Evolutionary conservation across 2,329 filamentous ascomycete species (phyloP).

Genomic region (Neurospora sp.): DNA sequence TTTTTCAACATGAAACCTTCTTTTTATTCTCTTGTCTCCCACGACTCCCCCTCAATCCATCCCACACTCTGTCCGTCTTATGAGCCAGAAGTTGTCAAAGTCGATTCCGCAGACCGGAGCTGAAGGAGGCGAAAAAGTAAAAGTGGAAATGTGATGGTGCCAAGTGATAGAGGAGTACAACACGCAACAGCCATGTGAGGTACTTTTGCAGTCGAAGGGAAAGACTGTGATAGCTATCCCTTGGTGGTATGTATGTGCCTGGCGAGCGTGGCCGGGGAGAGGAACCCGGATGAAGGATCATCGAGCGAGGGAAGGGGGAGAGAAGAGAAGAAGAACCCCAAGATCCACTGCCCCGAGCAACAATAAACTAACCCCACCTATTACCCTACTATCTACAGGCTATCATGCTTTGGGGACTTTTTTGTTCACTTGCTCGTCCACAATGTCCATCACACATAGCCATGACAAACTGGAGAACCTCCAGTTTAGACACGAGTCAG

Average conservation of each 20-base stretch:
- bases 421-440: background rate
- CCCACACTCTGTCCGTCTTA: background rate
- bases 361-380: background rate
- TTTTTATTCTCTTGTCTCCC: background rate
- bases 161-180: background rate
- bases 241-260: conserved; percentile 2
- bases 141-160: background rate
- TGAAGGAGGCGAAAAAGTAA: background rate
- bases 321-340: background rate
- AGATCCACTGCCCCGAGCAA: background rate
- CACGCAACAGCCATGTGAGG: background rate
- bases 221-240: background rate
- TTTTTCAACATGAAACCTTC: background rate
- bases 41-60: background rate
- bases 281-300: background rate
- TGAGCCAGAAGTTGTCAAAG: background rate
- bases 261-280: conserved; percentile 2
- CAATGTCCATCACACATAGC: background rate
- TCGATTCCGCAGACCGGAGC: background rate
- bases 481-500: background rate
- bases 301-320: background rate
- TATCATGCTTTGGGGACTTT: background rate
- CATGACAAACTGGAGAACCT: background rate
- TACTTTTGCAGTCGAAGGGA: background rate
- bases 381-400: background rate